Evolutionary conservation across 148 eudicot genomes (phyloP), one percentile per base, ranked within the genome.

Genomic region (Heliamphora exappendiculata): DNA sequence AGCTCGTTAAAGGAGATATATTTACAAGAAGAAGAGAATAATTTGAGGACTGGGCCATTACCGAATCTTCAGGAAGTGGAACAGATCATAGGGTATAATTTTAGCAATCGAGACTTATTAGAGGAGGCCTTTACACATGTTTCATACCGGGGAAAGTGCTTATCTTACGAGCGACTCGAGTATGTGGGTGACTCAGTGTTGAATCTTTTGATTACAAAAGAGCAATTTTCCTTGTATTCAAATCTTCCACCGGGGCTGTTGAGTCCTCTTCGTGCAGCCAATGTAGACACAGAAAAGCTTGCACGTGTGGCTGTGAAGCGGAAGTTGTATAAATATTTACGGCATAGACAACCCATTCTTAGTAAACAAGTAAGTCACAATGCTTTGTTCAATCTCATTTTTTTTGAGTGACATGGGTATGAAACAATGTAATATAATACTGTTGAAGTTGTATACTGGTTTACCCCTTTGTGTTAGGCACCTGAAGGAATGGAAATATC

Each of bases 271-370:
- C 84, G 93, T 13, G 68, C 91, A 3, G 89, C 86, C 57, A 89
- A 89, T 76, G 86, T 89, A 10, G 84, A 88, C 31, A 86, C 86
- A 3, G 90, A 89, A 80, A 88, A 88, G 63, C 89, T 89, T 50
- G 93, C 89, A 0, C 83, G 91, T 11, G 89, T 70, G 1, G 91
- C 91, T 5, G 77, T 88, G 14, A 75, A 73, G 41, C 80, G 29
- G 33, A 77, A 80, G 7, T 78, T 89, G 19, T 81, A 88, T 62
- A 79, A 51, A 36, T 84, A 75, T 70, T 39, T 88, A 33, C 84
- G 85, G 10, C 84, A 83, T 74, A 78, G 79, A 1, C 79, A 63
- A 13, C 81, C 84, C 3, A 20, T 74, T 16, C 75, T 85, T 50
- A 58, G 20, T 0, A 70, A 70, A 68, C 84, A 85, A 74, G 91